These are phyloP conservation scores for Pilaira anomala DNA, from an alignment of 192 early-diverging fungal genomes.

Conservation along the genomic window DNA sequence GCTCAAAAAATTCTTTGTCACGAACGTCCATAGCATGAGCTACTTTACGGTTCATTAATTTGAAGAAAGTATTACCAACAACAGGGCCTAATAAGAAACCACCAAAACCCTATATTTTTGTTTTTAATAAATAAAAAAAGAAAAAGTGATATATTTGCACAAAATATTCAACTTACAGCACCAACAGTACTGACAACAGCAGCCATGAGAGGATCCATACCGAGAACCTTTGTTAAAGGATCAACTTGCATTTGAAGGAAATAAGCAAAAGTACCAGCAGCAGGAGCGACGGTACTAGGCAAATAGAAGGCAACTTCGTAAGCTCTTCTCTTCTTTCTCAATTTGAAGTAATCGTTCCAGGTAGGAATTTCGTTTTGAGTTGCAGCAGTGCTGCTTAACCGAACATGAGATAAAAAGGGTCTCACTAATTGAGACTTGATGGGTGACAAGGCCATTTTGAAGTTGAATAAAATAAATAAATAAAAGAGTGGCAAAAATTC, in stretches of 20 bases:
- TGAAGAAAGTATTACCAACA: slow-evolving; percentile 58
- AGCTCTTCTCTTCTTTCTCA: slow-evolving; percentile 60
- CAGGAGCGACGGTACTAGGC: slow-evolving; percentile 51
- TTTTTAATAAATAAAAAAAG: slow-evolving; percentile 6
- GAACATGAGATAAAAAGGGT: slow-evolving; percentile 8
- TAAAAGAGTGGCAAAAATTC: neutral
- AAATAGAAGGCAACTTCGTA: slow-evolving; percentile 58
- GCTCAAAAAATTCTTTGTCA: slow-evolving; percentile 60
- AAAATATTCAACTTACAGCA: slow-evolving; percentile 20
- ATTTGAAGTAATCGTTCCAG: slow-evolving; percentile 64
- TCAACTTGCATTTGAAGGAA: slow-evolving; percentile 60
- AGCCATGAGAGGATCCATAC: slow-evolving; percentile 61
- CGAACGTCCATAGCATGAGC: slow-evolving; percentile 49
- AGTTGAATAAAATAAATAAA: neutral
- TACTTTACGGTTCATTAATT: slow-evolving; percentile 45
- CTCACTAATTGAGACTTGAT: slow-evolving; percentile 5
- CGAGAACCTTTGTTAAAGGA: slow-evolving; percentile 61
- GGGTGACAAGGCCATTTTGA: slow-evolving; percentile 7
- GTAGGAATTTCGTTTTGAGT: slow-evolving; percentile 28
- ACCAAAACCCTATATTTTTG: slow-evolving; percentile 41
- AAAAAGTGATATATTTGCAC: neutral
- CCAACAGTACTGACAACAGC: slow-evolving; percentile 51
- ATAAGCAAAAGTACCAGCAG: slow-evolving; percentile 41
- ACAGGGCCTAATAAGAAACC: slow-evolving; percentile 66
- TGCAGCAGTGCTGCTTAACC: neutral